A percentile compares a stretch with the other conserved stretches of the same genome.
phyloP scores from a whole-genome alignment of 768 basidiomycete species.

The Auricularia sp. region DNA sequence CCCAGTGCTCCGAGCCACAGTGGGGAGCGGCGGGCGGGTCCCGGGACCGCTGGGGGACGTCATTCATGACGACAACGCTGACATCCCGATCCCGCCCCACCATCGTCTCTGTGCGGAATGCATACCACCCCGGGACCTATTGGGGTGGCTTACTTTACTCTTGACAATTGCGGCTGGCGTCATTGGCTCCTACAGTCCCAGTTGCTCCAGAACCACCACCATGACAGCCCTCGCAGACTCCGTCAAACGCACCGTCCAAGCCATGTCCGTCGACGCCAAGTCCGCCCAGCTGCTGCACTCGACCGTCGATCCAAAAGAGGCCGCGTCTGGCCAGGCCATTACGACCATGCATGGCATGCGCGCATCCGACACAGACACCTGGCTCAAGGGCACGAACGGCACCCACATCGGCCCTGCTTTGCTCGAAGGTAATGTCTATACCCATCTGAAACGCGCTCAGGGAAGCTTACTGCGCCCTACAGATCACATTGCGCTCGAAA shows the following conservation, averaged over 20 bases:
- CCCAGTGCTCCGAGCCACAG: no score
- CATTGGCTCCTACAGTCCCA: no score
- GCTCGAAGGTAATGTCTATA: conserved; percentile 35
- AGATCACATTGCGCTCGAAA: conserved; percentile 64
- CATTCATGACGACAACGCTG: no score
- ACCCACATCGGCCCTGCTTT: conserved; percentile 53
- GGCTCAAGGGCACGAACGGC: conserved; percentile 46
- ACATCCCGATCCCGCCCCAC: no score
- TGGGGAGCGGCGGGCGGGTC: no score
- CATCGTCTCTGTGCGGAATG: no score
- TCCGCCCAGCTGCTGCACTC: not conserved
- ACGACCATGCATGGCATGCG: conserved; percentile 58
- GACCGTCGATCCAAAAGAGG: not conserved
- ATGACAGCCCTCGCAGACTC: not conserved
- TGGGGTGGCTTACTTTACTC: no score
- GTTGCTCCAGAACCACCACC: not conserved
- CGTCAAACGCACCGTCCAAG: not conserved
- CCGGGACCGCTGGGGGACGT: no score
- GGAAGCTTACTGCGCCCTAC: not conserved
- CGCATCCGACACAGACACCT: conserved; percentile 54
- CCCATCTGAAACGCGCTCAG: not conserved
- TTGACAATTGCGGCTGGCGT: no score
- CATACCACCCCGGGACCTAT: no score
- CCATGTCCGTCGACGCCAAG: not conserved
- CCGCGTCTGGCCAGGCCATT: not conserved